A percentile compares a stretch with the other conserved stretches of the same genome.
Evolutionary conservation across 2,329 filamentous ascomycete genomes (phyloP).

Genomic region (Leptographium radiaticola): DNA sequence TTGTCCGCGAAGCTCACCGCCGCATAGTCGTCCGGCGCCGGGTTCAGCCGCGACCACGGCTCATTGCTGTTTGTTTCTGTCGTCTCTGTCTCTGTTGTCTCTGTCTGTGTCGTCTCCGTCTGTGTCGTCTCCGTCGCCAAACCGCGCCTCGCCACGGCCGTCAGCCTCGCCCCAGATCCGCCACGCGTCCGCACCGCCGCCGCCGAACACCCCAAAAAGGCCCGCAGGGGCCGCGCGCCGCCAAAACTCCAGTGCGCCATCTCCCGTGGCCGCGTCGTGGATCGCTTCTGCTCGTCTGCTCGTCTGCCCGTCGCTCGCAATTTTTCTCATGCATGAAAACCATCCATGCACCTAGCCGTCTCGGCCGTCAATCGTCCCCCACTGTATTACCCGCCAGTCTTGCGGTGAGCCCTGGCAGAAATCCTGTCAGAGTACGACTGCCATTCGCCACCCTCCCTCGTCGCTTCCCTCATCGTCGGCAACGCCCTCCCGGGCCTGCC

Average conservation of each 20-base stretch:
- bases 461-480: too few species aligned
- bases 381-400: not conserved
- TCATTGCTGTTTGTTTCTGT: not conserved
- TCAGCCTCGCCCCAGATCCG: too few species aligned
- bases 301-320: not conserved
- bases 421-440: too few species aligned
- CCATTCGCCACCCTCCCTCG: too few species aligned
- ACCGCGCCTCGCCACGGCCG: too few species aligned
- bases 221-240: slow-evolving; percentile 24
- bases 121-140: not conserved
- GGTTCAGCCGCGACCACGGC: slow-evolving; percentile 55
- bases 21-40: slow-evolving; percentile 71
- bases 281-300: not conserved
- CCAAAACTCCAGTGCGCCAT: slow-evolving; percentile 30
- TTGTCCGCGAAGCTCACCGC: slow-evolving; percentile 77
- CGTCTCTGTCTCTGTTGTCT: not conserved
- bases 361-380: too few species aligned
- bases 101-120: not conserved
- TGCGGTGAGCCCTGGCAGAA: not conserved
- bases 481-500: too few species aligned
- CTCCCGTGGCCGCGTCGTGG: not conserved
- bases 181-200: too few species aligned
- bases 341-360: not conserved
- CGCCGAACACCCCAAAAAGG: slow-evolving; percentile 18
- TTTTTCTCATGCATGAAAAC: not conserved